Percentiles rank a stretch among this genome's conserved stretches.
Evolutionary conservation across 2,329 filamentous ascomycete genomes (phyloP).

Genomic region (Penicillium sp.): DNA sequence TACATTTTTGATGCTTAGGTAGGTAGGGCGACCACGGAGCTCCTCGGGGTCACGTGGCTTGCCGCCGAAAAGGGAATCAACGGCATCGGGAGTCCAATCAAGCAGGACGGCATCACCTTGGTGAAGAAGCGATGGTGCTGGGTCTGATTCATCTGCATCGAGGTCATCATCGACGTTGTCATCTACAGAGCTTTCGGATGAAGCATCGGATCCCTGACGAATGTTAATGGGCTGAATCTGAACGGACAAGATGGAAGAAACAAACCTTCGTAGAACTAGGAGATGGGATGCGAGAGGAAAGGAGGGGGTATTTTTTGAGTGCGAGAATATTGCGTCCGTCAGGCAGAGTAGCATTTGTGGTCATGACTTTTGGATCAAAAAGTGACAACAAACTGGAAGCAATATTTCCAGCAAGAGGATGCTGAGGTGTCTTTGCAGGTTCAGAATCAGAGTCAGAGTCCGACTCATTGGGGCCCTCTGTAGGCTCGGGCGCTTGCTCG

Average conservation of each 20-base stretch:
- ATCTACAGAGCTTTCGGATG: slow-evolving; percentile 10
- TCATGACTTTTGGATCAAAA: slow-evolving; percentile 72
- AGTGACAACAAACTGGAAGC: slow-evolving; percentile 63
- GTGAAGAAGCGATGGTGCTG: slow-evolving; percentile 59
- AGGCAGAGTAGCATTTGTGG: slow-evolving; percentile 57
- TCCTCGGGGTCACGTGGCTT: slow-evolving; percentile 44
- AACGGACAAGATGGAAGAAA: not conserved
- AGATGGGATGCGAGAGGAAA: slow-evolving; percentile 48
- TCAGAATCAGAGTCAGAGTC: slow-evolving; percentile 13
- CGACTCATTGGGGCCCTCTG: slow-evolving; percentile 16
- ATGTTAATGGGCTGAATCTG: not conserved
- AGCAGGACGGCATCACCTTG: slow-evolving; percentile 82
- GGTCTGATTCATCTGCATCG: slow-evolving; percentile 30
- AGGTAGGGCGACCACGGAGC: slow-evolving; percentile 61
- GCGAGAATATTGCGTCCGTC: slow-evolving; percentile 64
- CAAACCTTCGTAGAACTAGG: slow-evolving; percentile 22
- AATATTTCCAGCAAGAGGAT: slow-evolving; percentile 56
- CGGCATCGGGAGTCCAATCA: slow-evolving; percentile 74
- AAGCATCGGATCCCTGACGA: not conserved
- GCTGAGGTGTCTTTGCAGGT: slow-evolving; percentile 44
- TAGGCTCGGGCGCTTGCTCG: slow-evolving; percentile 36
- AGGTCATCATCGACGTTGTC: slow-evolving; percentile 30
- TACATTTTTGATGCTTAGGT: slow-evolving; percentile 52
- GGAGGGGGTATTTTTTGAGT: slow-evolving; percentile 55
- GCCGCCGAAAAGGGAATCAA: slow-evolving; percentile 64